A percentile compares a stretch with the other conserved stretches of the same genome.
Conservation (phyloP, 2,329 filamentous ascomycete species). For the Colletotrichum simmondsii region DNA sequence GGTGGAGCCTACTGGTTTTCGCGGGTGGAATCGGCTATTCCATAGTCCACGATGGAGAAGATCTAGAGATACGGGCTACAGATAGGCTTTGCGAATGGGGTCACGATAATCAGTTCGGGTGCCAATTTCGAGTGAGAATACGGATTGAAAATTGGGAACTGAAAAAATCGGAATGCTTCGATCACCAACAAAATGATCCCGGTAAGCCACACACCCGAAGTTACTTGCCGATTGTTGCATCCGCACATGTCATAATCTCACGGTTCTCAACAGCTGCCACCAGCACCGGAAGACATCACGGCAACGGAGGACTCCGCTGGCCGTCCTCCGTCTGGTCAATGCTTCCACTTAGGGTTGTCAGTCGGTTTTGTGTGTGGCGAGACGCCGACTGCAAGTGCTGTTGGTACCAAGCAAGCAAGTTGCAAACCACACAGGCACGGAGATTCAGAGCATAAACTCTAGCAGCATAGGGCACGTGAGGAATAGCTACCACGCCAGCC, state of each 20-base stretch:
- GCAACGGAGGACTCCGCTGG: conserved; percentile 14
- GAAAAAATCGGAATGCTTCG: background rate
- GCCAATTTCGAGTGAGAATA: background rate
- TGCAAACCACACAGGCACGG: background rate
- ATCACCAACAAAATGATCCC: background rate
- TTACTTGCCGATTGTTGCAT: background rate
- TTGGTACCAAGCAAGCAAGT: background rate
- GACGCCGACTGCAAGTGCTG: background rate
- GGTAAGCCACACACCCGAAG: background rate
- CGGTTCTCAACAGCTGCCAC: background rate
- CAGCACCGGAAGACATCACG: background rate
- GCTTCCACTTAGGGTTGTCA: background rate
- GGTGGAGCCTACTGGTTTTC: conserved; percentile 25
- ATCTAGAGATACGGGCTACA: background rate
- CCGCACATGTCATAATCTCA: conserved; percentile 11
- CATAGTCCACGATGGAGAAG: conserved; percentile 4
- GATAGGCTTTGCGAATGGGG: conserved; percentile 3
- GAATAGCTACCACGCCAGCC: background rate
- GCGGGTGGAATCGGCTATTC: conserved; percentile 31
- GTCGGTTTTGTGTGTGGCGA: conserved; percentile 2
- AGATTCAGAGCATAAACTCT: background rate
- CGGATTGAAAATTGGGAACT: background rate
- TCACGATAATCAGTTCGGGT: background rate
- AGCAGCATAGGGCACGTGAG: background rate
- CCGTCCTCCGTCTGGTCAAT: background rate